Conservation (phyloP, 2,329 filamentous ascomycete genomes). For the Claviceps fusiformis region DNA sequence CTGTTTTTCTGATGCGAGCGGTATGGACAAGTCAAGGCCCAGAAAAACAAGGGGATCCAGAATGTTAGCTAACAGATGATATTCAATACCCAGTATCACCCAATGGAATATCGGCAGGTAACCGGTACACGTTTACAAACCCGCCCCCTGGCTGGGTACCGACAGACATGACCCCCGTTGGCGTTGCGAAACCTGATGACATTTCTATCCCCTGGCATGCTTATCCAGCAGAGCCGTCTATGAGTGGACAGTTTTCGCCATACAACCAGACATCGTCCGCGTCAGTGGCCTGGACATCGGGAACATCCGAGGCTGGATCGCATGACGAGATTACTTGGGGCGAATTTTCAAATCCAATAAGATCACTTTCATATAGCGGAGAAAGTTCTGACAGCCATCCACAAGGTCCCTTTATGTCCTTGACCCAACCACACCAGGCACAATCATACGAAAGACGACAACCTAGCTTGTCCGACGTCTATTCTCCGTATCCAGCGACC, state of each 20-base stretch:
- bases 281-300: constrained; percentile 28
- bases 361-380: constrained; percentile 36
- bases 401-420: constrained; percentile 25
- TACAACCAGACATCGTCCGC: constrained; percentile 30
- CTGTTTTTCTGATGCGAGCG: constrained; percentile 25
- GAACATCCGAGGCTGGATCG: constrained; percentile 21
- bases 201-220: constrained; percentile 33
- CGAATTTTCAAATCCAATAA: constrained; percentile 25
- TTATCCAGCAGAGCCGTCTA: constrained; percentile 35
- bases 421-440: constrained; percentile 23
- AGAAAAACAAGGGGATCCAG: not conserved
- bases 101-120: constrained; percentile 18
- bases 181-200: constrained; percentile 28
- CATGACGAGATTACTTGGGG: constrained; percentile 34
- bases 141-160: constrained; percentile 30
- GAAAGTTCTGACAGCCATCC: constrained; percentile 24
- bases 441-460: constrained; percentile 29
- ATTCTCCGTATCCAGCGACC: constrained; percentile 25
- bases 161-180: constrained; percentile 25
- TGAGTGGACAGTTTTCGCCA: constrained; percentile 35
- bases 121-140: constrained; percentile 25
- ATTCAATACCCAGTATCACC: constrained; percentile 17
- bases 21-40: constrained; percentile 22
- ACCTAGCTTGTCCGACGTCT: constrained; percentile 29
- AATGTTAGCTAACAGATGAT: not conserved